Conservation (phyloP, 768 basidiomycete species). For the Agaricus subrufescens region DNA sequence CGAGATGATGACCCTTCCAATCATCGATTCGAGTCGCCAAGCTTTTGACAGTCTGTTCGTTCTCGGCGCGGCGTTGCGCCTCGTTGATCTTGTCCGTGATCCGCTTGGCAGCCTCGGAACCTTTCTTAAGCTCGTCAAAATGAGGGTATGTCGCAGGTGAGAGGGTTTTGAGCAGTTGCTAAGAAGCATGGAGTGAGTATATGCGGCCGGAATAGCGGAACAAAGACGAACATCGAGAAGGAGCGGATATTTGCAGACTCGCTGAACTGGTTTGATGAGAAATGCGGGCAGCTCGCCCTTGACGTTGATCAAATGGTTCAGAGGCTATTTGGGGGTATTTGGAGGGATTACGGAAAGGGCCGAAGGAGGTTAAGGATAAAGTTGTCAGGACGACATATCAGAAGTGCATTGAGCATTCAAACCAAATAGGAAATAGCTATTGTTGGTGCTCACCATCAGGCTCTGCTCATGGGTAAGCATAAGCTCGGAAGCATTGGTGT, state of each 20-base stretch:
- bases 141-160: constrained; percentile 58
- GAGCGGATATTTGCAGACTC: constrained; percentile 97
- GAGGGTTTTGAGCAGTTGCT: constrained; percentile 77
- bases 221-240: constrained; percentile 72
- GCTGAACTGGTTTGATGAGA: constrained; percentile 97
- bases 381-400: constrained; percentile 31
- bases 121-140: constrained; percentile 77
- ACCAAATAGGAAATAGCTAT: constrained; percentile 13
- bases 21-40: constrained; percentile 87
- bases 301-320: constrained; percentile 83
- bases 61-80: constrained; percentile 87
- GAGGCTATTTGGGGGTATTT: constrained; percentile 50
- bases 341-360: constrained; percentile 30
- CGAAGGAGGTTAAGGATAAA: constrained; percentile 16
- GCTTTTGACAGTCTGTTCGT: constrained; percentile 84
- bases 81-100: constrained; percentile 97
- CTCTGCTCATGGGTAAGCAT: constrained; percentile 85
- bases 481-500: constrained; percentile 80
- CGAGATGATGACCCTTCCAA: constrained; percentile 97
- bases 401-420: constrained; percentile 1
- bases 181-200: constrained; percentile 11
- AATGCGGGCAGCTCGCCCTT: constrained; percentile 93
- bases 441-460: constrained; percentile 59
- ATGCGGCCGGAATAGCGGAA: constrained; percentile 12
- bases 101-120: constrained; percentile 83